phyloP scores from a whole-genome alignment of 192 early-diverging fungal species.

The Coemansia sp. region DNA sequence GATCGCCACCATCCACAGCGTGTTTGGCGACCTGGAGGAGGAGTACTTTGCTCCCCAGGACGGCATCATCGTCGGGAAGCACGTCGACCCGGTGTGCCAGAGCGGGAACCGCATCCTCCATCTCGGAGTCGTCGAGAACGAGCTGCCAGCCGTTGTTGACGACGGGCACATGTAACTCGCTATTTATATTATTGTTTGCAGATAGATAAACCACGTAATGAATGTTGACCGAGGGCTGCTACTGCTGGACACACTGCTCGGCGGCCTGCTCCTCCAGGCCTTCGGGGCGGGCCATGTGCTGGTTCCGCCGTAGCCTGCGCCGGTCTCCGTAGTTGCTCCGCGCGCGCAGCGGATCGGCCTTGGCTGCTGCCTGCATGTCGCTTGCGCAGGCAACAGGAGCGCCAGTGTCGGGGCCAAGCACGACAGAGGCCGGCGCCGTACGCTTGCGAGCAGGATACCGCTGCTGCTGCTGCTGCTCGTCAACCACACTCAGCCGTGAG shows the following conservation, averaged over 20 bases:
- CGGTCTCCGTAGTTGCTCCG: slow-evolving; percentile 52
- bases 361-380: not conserved
- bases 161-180: slow-evolving; percentile 64
- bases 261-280: slow-evolving; percentile 46
- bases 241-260: slow-evolving; percentile 56
- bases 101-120: slow-evolving; percentile 87
- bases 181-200: not conserved
- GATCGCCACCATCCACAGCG: slow-evolving; percentile 86
- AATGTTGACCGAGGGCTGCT: not conserved
- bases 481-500: slow-evolving; percentile 10
- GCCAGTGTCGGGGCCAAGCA: not conserved
- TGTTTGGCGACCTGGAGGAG: slow-evolving; percentile 88
- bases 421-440: slow-evolving; percentile 15
- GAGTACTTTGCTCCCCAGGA: slow-evolving; percentile 79
- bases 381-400: not conserved
- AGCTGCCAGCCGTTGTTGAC: slow-evolving; percentile 59
- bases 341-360: slow-evolving; percentile 19
- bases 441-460: slow-evolving; percentile 45
- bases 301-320: slow-evolving; percentile 47
- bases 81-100: slow-evolving; percentile 87
- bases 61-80: slow-evolving; percentile 84
- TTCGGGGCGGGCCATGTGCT: slow-evolving; percentile 24
- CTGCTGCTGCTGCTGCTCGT: slow-evolving; percentile 4
- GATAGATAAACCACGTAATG: not conserved
- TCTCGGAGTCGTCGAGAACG: slow-evolving; percentile 72